A percentile compares a stretch with the other conserved stretches of the same genome.
Evolutionary conservation across 768 basidiomycete species (phyloP).

Genomic region (Pseudohyphozyma bogoriensis): DNA sequence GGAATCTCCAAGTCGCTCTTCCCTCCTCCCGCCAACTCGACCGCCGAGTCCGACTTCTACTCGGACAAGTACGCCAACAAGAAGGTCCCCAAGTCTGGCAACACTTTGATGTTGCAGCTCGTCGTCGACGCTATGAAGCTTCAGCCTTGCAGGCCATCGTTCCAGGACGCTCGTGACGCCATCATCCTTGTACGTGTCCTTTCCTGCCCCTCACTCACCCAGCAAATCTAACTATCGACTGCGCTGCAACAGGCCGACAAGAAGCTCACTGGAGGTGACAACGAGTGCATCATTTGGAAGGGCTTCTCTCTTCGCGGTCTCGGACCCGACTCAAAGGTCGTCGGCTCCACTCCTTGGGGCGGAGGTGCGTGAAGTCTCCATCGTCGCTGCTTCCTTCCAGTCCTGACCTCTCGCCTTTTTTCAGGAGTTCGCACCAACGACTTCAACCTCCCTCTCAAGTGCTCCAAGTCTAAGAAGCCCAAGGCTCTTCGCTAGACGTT

Average conservation of each 20-base stretch:
- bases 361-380: too few species aligned
- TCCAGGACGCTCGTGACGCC: constrained; percentile 27
- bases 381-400: neutral
- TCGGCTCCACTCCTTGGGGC: constrained; percentile 42
- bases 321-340: constrained; percentile 62
- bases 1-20: constrained; percentile 45
- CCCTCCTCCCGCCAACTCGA: constrained; percentile 56
- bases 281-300: constrained; percentile 75
- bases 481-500: too few species aligned
- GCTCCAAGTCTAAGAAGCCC: constrained; percentile 7
- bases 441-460: constrained; percentile 7
- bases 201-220: neutral
- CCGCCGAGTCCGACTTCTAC: constrained; percentile 56
- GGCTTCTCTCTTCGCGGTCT: constrained; percentile 75
- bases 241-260: constrained; percentile 83
- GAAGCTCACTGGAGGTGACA: constrained; percentile 83
- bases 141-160: constrained; percentile 69
- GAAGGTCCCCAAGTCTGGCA: constrained; percentile 80
- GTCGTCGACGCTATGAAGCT: constrained; percentile 89
- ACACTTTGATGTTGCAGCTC: constrained; percentile 61
- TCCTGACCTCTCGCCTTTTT: neutral
- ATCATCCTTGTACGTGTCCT: constrained; percentile 9
- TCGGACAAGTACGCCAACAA: constrained; percentile 39
- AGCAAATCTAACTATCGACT: constrained; percentile 70
- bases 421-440: constrained; percentile 25